phyloP scores from a whole-genome alignment of 176 grass and related monocot species.

The Cenchrus fungigraminus region DNA sequence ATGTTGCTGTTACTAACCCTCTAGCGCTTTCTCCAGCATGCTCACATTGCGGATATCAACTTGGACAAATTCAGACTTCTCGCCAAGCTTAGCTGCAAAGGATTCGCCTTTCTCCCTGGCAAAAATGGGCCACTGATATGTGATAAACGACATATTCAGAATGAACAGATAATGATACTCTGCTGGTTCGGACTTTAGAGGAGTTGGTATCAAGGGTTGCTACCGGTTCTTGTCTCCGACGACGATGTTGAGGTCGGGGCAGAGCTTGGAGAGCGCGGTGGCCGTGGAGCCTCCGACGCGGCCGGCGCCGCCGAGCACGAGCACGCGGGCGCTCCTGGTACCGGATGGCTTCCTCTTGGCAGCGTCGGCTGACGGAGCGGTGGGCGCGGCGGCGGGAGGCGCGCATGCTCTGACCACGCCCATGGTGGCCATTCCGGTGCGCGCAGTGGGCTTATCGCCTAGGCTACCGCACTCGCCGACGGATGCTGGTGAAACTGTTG shows the following conservation, averaged over 20 bases:
- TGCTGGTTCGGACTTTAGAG: no score
- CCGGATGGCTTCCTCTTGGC: not conserved
- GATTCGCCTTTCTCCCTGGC: slow-evolving; percentile 6
- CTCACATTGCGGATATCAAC: slow-evolving; percentile 58
- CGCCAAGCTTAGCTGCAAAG: slow-evolving; percentile 67
- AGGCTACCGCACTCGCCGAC: no score
- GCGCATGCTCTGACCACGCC: slow-evolving; percentile 57
- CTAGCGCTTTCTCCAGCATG: slow-evolving; percentile 63
- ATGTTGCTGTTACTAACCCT: slow-evolving; percentile 37
- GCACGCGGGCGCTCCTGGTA: slow-evolving; percentile 53
- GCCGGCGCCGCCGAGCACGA: slow-evolving; percentile 80
- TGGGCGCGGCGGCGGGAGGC: slow-evolving; percentile 39
- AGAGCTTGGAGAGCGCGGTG: slow-evolving; percentile 74
- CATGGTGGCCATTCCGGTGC: not conserved
- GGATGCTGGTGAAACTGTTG: no score
- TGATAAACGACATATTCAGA: no score
- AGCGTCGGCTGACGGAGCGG: slow-evolving; percentile 19
- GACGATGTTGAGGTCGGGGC: slow-evolving; percentile 67
- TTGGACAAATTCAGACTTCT: slow-evolving; percentile 66
- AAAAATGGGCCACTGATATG: no score
- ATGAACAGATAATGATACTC: no score
- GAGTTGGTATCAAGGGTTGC: no score
- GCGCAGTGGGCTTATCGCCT: no score
- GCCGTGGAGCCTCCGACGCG: slow-evolving; percentile 90
- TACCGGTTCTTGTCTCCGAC: slow-evolving; percentile 68